Percentiles rank a stretch among this genome's conserved stretches.
phyloP scores from a whole-genome alignment of 306 rosid species.

The Prunus davidiana region DNA sequence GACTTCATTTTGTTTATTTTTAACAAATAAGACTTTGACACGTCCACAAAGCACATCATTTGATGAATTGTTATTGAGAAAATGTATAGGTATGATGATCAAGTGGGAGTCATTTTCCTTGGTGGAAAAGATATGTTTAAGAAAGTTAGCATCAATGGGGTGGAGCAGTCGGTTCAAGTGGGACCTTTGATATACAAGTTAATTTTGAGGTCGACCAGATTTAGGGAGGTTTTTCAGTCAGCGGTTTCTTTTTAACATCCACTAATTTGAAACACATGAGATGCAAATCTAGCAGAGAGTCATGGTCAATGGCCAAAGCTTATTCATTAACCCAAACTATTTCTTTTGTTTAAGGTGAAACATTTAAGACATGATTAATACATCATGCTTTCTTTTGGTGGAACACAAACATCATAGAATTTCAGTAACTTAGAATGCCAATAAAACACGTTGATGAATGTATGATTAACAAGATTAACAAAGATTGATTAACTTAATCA shows the following conservation, averaged over 20 bases:
- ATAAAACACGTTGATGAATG: not conserved
- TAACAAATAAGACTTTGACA: too few relatives aligned
- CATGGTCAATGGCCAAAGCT: not conserved
- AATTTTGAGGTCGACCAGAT: not conserved
- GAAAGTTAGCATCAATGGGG: not conserved
- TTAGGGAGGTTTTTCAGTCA: not conserved
- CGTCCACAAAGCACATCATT: not conserved
- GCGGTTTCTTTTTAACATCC: not conserved
- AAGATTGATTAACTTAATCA: not conserved
- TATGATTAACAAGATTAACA: not conserved
- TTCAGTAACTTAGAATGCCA: not conserved
- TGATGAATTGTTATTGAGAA: not conserved
- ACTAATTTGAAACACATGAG: not conserved
- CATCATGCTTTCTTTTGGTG: slow-evolving; percentile 1
- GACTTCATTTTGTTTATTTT: too few relatives aligned
- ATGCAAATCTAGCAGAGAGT: not conserved
- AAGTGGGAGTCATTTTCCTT: slow-evolving; percentile 23
- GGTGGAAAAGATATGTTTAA: not conserved
- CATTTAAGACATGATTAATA: not conserved
- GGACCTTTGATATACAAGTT: not conserved
- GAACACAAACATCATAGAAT: not conserved
- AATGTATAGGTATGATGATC: not conserved
- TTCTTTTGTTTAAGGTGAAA: not conserved
- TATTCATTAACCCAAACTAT: not conserved
- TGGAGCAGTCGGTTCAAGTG: not conserved